These are phyloP conservation scores for Colletotrichum sidae DNA, from an alignment of 2,329 filamentous ascomycete species.

Conservation along the genomic window DNA sequence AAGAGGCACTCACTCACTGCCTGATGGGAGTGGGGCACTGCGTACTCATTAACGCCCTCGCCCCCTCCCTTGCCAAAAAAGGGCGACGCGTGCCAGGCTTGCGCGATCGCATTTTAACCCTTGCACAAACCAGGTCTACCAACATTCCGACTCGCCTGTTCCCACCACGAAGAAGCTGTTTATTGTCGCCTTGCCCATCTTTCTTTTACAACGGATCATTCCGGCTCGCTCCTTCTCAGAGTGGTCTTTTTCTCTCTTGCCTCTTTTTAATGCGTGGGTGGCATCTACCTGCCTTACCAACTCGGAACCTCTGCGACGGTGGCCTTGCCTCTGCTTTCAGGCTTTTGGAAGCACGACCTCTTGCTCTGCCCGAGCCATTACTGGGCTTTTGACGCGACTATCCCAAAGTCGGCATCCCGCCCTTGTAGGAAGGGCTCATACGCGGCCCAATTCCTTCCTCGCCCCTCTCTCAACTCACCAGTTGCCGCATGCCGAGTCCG, in stretches of 20 bases:
- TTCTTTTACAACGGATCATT: too few species aligned
- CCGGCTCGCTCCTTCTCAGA: too few species aligned
- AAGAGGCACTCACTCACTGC: too few species aligned
- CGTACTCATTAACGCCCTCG: slow-evolving; percentile 26
- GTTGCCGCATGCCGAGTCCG: slow-evolving; percentile 31
- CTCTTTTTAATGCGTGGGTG: too few species aligned
- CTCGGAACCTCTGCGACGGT: too few species aligned
- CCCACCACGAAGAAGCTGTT: slow-evolving; percentile 7
- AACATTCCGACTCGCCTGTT: slow-evolving; percentile 14
- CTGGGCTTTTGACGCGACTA: slow-evolving; percentile 4
- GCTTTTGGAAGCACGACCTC: slow-evolving; percentile 19
- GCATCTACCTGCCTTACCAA: too few species aligned
- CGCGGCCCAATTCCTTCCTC: slow-evolving; percentile 2
- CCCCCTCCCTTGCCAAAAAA: slow-evolving; percentile 24
- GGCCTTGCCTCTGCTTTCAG: too few species aligned
- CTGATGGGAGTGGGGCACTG: slow-evolving; percentile 4
- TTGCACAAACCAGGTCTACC: slow-evolving; percentile 25
- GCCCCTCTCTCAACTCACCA: slow-evolving; percentile 3
- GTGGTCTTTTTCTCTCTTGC: too few species aligned
- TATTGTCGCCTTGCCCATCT: too few species aligned
- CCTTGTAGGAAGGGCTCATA: slow-evolving; percentile 4
- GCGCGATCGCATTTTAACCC: slow-evolving; percentile 34
- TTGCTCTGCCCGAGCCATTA: too few species aligned
- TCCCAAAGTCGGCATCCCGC: slow-evolving; percentile 21
- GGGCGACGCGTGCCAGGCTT: slow-evolving; percentile 34